These are phyloP conservation scores for Monosporozyma solicola DNA, from an alignment of 805 yeast genomes.

Conservation along the genomic window DNA sequence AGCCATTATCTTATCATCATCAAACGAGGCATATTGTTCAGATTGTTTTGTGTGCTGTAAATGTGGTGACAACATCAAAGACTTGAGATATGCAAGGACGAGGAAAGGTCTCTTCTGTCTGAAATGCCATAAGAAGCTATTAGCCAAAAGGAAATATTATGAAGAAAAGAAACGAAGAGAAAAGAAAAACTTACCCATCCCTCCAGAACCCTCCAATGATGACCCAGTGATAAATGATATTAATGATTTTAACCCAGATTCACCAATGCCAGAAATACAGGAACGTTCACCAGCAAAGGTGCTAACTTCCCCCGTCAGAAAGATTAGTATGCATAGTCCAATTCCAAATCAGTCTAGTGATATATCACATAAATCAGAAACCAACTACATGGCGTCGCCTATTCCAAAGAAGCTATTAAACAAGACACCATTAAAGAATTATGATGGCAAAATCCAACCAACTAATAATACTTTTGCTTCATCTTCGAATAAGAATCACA, in stretches of 20 bases:
- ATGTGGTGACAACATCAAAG: conserved; percentile 82
- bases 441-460: background rate
- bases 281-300: background rate
- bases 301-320: background rate
- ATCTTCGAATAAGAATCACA: background rate
- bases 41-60: conserved; percentile 84
- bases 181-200: conserved; percentile 18
- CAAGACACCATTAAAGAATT: conserved; percentile 1
- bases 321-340: background rate
- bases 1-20: conserved; percentile 78
- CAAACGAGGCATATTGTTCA: conserved; percentile 92
- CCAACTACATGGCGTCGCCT: background rate
- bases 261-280: conserved; percentile 8
- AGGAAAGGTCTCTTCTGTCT: conserved; percentile 90
- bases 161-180: conserved; percentile 25
- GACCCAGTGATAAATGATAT: background rate
- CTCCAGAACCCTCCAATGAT: conserved; percentile 3
- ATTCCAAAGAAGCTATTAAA: background rate
- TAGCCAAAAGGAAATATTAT: conserved; percentile 61
- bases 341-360: background rate
- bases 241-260: background rate
- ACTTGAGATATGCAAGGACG: conserved; percentile 85
- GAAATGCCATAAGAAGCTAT: conserved; percentile 78
- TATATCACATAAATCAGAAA: background rate
- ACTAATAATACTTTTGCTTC: background rate